These are phyloP conservation scores for Coniochaeta hoffmannii DNA, from an alignment of 2,329 filamentous ascomycete genomes.

Conservation along the genomic window DNA sequence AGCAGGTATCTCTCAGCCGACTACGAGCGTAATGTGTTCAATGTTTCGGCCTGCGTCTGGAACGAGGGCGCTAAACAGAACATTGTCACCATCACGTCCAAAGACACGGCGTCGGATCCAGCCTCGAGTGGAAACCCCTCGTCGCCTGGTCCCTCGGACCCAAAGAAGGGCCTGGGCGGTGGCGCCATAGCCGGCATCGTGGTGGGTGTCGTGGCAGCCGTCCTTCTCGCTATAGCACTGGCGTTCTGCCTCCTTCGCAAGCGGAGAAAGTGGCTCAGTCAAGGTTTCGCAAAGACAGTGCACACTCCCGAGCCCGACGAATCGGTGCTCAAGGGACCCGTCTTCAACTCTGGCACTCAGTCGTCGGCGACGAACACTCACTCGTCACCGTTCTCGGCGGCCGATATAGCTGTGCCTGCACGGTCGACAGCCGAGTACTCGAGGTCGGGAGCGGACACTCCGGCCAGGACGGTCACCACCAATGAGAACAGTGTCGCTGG, in stretches of 20 bases:
- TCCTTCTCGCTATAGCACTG: constrained; percentile 10
- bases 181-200: constrained; percentile 20
- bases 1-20: constrained; percentile 27
- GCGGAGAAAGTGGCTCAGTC: constrained; percentile 14
- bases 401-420: constrained; percentile 10
- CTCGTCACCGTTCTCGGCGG: constrained; percentile 15
- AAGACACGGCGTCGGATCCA: constrained; percentile 5
- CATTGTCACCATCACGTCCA: constrained; percentile 22
- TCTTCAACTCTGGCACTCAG: constrained; percentile 17
- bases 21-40: constrained; percentile 31
- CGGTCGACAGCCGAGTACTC: constrained; percentile 7
- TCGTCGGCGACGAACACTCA: constrained; percentile 12
- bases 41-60: constrained; percentile 28
- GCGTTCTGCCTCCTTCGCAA: constrained; percentile 12
- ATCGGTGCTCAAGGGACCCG: constrained; percentile 19
- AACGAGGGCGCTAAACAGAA: constrained; percentile 22
- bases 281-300: constrained; percentile 10
- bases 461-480: constrained; percentile 1
- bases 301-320: constrained; percentile 16
- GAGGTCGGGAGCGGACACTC: constrained; percentile 5
- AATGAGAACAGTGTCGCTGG: not conserved
- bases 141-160: not conserved
- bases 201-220: constrained; percentile 10
- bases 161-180: constrained; percentile 7
- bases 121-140: not conserved